Conservation (phyloP, 306 rosid genomes). For the Rosa persica region DNA sequence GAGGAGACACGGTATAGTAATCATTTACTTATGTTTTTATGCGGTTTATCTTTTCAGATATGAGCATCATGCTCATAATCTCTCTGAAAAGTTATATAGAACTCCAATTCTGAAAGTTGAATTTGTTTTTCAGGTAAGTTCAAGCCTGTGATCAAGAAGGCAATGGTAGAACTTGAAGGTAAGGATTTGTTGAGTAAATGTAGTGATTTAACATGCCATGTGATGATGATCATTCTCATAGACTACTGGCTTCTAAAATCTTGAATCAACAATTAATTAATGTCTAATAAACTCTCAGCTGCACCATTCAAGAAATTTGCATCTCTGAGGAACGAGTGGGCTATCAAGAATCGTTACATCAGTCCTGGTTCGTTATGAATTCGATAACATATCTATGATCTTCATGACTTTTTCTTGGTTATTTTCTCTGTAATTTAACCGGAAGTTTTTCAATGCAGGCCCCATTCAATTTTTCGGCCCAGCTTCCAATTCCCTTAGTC, state of each 20-base stretch:
- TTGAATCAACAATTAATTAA: conserved; percentile 16
- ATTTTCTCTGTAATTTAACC: not conserved
- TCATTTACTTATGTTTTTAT: not conserved
- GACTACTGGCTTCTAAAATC: conserved; percentile 3
- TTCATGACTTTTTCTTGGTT: not conserved
- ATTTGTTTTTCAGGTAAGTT: conserved; percentile 69
- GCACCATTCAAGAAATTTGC: conserved; percentile 96
- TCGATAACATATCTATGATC: not conserved
- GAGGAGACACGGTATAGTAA: conserved; percentile 85
- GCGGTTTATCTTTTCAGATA: not conserved
- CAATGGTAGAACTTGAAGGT: conserved; percentile 99
- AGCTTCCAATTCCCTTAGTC: conserved; percentile 66
- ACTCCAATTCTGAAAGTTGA: conserved; percentile 21
- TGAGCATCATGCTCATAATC: not conserved
- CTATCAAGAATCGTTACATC: conserved; percentile 76
- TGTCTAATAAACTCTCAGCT: conserved; percentile 49
- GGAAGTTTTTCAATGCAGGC: conserved; percentile 48
- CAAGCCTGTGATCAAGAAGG: conserved; percentile 99
- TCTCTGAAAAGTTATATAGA: not conserved
- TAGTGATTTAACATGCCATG: not conserved
- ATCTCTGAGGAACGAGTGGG: conserved; percentile 83
- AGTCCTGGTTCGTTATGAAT: conserved; percentile 70
- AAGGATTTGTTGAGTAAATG: conserved; percentile 17
- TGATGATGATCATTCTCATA: not conserved
- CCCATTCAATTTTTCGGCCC: conserved; percentile 91